Evolutionary conservation across 2,329 filamentous ascomycete genomes (phyloP).

Genomic region (Aplosporella prunicola): DNA sequence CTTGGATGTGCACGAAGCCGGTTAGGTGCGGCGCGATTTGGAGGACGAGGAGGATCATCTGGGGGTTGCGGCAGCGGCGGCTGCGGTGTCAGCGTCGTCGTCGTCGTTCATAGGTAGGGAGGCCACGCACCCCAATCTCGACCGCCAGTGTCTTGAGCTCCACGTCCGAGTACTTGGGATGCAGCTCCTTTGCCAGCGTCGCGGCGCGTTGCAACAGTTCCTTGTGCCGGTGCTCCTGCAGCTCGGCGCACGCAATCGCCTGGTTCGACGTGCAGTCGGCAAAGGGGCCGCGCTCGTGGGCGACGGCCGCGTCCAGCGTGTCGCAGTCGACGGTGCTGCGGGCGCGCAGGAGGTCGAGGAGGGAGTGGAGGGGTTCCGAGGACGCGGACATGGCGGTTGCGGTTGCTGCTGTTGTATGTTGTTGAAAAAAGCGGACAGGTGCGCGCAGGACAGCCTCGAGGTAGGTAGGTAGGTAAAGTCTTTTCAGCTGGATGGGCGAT

Average conservation of each 20-base stretch:
- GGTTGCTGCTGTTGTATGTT: not conserved
- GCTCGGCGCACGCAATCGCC: constrained; percentile 11
- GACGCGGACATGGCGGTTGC: not conserved
- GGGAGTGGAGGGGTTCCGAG: too few species aligned
- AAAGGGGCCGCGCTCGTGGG: constrained; percentile 10
- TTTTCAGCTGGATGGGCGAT: too few species aligned
- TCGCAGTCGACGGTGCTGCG: constrained; percentile 11
- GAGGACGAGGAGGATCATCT: constrained; percentile 49
- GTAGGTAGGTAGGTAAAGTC: too few species aligned
- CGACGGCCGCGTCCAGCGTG: constrained; percentile 11
- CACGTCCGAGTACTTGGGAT: constrained; percentile 26
- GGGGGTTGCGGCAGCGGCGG: too few species aligned
- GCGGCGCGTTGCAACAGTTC: constrained; percentile 31
- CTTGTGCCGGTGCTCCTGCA: constrained; percentile 6
- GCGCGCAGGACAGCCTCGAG: too few species aligned
- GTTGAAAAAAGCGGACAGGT: too few species aligned
- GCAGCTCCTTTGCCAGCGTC: constrained; percentile 24
- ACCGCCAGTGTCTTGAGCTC: constrained; percentile 42
- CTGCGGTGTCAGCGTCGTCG: not conserved
- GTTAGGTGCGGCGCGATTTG: constrained; percentile 41
- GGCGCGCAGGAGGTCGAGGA: constrained; percentile 11
- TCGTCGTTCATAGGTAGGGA: not conserved
- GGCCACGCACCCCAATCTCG: constrained; percentile 42
- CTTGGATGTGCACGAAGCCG: constrained; percentile 50
- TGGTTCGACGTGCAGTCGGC: constrained; percentile 14